These are phyloP conservation scores for Podospora conica DNA, from an alignment of 495 filamentous ascomycete genomes.

Conservation along the genomic window DNA sequence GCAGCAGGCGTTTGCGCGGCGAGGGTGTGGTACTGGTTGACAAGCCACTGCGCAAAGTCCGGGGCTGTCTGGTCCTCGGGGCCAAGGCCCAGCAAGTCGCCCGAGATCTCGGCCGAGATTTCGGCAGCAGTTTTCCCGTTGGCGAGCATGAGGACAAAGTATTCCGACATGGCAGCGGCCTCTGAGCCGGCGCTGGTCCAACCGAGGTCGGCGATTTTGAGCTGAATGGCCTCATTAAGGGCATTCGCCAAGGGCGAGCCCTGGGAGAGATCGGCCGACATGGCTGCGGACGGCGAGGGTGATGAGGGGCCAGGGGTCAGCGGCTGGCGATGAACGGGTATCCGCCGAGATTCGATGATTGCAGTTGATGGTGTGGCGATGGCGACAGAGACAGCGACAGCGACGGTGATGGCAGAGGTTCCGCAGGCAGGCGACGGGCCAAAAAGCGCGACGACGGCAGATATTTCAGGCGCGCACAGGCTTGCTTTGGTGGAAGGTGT, in stretches of 20 bases:
- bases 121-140: conserved; percentile 89
- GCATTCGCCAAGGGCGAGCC: conserved; percentile 76
- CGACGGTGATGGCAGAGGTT: background rate
- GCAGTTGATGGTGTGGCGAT: too few species aligned
- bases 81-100: conserved; percentile 76
- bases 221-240: conserved; percentile 71
- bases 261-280: conserved; percentile 67
- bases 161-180: conserved; percentile 83
- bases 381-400: background rate
- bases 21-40: conserved; percentile 69
- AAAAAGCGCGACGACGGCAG: background rate
- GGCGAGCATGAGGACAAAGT: conserved; percentile 92
- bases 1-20: conserved; percentile 51
- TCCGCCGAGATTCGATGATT: too few species aligned
- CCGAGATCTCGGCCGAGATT: conserved; percentile 81
- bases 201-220: conserved; percentile 91
- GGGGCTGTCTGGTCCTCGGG: conserved; percentile 76
- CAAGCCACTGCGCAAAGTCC: conserved; percentile 86
- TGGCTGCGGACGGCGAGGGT: conserved; percentile 30
- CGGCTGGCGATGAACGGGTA: background rate
- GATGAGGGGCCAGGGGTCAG: background rate
- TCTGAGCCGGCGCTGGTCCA: conserved; percentile 78
- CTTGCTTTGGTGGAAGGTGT: background rate
- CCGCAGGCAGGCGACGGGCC: background rate
- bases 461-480: background rate